phyloP scores from a whole-genome alignment of 1,284 basidiomycete species.

The Golubevia pallescens region DNA sequence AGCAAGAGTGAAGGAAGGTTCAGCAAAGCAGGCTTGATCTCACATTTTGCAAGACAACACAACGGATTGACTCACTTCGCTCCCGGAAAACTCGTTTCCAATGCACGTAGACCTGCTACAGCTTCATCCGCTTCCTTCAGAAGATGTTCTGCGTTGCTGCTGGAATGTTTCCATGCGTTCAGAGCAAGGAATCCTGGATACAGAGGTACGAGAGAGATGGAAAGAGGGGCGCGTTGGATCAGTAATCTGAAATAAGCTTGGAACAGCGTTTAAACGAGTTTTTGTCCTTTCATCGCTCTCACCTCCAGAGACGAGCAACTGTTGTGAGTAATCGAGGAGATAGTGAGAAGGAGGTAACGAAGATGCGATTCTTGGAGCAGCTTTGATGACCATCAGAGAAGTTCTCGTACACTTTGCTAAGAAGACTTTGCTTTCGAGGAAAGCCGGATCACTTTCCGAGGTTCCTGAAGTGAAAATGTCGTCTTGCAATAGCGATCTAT shows the following conservation, averaged over 20 bases:
- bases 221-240: no score
- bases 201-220: no score
- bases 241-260: no score
- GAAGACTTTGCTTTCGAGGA: constrained; percentile 3
- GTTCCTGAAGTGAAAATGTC: not conserved
- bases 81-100: constrained; percentile 7
- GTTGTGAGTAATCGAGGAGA: constrained; percentile 4
- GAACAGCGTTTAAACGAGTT: no score
- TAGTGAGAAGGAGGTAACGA: constrained; percentile 7
- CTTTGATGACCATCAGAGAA: constrained; percentile 10
- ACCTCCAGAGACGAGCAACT: constrained; percentile 9
- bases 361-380: constrained; percentile 1
- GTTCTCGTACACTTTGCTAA: constrained; percentile 10
- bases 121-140: constrained; percentile 11
- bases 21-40: no score
- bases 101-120: not conserved
- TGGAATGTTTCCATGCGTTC: not conserved
- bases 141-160: not conserved
- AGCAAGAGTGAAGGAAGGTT: no score
- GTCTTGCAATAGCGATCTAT: constrained; percentile 1
- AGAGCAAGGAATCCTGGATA: constrained; percentile 10
- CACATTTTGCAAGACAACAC: no score
- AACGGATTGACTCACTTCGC: no score
- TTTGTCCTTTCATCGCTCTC: no score
- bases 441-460: not conserved